A percentile compares a stretch with the other conserved stretches of the same genome.
phyloP scores from a whole-genome alignment of 148 eudicot species.

The Nepenthes mirabilis region DNA sequence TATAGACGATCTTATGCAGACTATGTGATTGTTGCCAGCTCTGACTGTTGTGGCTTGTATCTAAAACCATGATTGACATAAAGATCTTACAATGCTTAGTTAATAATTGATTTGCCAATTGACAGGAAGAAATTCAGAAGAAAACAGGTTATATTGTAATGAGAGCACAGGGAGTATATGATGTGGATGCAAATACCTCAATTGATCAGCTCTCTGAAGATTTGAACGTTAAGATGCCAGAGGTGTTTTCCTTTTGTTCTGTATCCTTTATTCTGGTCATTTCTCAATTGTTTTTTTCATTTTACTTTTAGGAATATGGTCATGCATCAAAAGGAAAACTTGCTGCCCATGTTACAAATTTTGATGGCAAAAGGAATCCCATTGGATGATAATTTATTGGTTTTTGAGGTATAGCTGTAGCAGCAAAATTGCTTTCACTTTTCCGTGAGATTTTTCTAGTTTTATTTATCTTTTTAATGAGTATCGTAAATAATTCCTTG shows the following conservation, averaged over 20 bases:
- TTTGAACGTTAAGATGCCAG: constrained; percentile 77
- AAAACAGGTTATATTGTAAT: constrained; percentile 92
- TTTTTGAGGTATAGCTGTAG: no score
- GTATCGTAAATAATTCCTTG: no score
- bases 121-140: constrained; percentile 90
- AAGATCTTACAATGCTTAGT: not conserved
- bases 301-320: not conserved
- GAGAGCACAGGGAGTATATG: constrained; percentile 94
- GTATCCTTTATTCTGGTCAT: no score
- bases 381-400: no score
- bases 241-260: constrained; percentile 28
- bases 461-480: no score
- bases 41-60: no score
- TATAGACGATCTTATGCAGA: no score
- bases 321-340: not conserved
- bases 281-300: not conserved
- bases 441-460: not conserved
- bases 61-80: no score
- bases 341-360: not conserved
- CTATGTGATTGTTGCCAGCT: no score
- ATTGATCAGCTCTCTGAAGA: constrained; percentile 97
- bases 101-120: constrained; percentile 5
- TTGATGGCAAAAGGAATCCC: no score
- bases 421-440: not conserved
- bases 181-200: constrained; percentile 97